phyloP scores from a whole-genome alignment of 1,139 yeast genomes.

The Pichia sp. region DNA sequence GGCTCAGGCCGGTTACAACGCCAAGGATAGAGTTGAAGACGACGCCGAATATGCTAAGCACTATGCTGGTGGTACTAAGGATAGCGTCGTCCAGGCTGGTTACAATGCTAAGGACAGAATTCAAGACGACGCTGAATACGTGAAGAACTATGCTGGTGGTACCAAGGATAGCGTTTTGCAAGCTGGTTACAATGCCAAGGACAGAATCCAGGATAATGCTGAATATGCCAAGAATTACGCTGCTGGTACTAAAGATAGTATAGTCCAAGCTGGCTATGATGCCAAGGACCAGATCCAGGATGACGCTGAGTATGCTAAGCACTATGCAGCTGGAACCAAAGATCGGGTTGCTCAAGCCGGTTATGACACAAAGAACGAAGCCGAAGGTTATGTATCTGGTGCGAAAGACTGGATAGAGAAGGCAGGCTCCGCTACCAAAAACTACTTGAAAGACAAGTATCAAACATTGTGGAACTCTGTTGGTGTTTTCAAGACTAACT shows the following conservation, averaged over 20 bases:
- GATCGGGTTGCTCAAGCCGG: conserved; percentile 12
- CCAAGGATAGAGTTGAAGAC: conserved; percentile 12
- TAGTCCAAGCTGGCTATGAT: conserved; percentile 10
- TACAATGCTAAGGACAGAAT: conserved; percentile 15
- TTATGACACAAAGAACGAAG: conserved; percentile 9
- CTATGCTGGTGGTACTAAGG: conserved; percentile 9
- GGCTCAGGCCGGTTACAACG: conserved; percentile 14
- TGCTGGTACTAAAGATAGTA: conserved; percentile 5
- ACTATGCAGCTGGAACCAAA: conserved; percentile 4
- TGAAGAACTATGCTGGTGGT: conserved; percentile 35
- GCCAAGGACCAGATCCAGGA: conserved; percentile 11
- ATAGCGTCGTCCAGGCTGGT: conserved; percentile 10
- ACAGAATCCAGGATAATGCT: conserved; percentile 7
- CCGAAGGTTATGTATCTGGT: conserved; percentile 1
- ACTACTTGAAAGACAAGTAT: conserved; percentile 37
- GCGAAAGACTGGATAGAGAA: conserved; percentile 3
- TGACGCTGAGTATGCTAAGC: conserved; percentile 11
- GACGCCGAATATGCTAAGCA: conserved; percentile 11
- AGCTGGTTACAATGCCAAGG: conserved; percentile 20
- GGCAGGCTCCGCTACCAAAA: conserved; percentile 7
- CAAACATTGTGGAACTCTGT: conserved; percentile 28
- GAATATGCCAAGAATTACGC: conserved; percentile 9
- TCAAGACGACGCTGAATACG: conserved; percentile 13
- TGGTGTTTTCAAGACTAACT: conserved; percentile 27
- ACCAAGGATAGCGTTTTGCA: conserved; percentile 43